These are phyloP conservation scores for Circinella umbellata DNA, from an alignment of 371 early-diverging fungal species.

Conservation along the genomic window DNA sequence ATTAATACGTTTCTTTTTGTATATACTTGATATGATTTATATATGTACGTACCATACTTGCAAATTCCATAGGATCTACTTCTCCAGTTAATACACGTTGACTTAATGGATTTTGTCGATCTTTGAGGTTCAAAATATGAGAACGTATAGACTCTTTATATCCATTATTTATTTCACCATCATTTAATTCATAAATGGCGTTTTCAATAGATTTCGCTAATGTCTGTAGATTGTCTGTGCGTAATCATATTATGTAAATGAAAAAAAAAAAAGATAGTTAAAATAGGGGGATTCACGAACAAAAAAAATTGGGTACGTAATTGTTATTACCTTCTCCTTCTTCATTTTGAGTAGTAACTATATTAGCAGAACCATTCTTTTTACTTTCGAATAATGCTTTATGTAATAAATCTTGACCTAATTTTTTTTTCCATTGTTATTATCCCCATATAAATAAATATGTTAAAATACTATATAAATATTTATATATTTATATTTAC, in stretches of 20 bases:
- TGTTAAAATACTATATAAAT: too few relatives aligned
- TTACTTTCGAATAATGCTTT: conserved; percentile 1
- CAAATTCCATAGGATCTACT: conserved; percentile 18
- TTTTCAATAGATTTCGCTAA: conserved; percentile 21
- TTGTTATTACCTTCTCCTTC: too few relatives aligned
- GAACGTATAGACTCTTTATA: conserved; percentile 26
- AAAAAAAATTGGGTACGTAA: background rate
- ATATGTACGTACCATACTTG: conserved; percentile 7
- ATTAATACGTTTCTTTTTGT: too few relatives aligned
- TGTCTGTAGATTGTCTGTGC: background rate
- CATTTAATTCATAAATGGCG: conserved; percentile 17
- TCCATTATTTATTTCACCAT: conserved; percentile 12
- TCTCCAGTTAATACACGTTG: conserved; percentile 15
- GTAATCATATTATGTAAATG: too few relatives aligned
- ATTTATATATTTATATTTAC: background rate
- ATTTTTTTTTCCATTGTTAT: too few relatives aligned
- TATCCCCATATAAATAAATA: too few relatives aligned
- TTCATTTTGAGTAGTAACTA: too few relatives aligned
- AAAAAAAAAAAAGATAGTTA: background rate
- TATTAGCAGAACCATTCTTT: background rate
- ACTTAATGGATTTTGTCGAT: conserved; percentile 17
- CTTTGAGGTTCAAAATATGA: conserved; percentile 26
- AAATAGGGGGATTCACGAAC: background rate
- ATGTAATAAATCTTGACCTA: conserved; percentile 11
- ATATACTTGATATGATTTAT: too few relatives aligned